phyloP scores from a whole-genome alignment of 352 stramenopile species.

The Phytophthora hybrid region DNA sequence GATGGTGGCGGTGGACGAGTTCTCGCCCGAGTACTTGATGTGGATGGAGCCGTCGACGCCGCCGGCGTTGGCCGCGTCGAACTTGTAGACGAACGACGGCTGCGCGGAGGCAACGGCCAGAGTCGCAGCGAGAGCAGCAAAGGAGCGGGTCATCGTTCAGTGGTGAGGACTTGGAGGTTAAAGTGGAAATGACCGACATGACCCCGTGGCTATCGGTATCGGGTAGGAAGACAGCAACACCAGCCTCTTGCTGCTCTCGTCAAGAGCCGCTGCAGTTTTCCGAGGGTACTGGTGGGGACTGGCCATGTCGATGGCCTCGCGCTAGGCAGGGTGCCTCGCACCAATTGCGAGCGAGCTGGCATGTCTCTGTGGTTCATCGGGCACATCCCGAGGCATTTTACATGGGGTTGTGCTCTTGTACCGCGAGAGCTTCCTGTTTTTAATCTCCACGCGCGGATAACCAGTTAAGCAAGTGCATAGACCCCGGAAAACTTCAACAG shows the following conservation, averaged over 20 bases:
- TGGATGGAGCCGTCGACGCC: slow-evolving; percentile 49
- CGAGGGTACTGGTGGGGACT: neutral
- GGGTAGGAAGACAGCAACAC: neutral
- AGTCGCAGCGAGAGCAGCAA: slow-evolving; percentile 19
- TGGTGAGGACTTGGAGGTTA: slow-evolving; percentile 5
- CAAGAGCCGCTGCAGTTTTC: neutral
- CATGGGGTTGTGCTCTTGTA: neutral
- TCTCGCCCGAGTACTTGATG: slow-evolving; percentile 45
- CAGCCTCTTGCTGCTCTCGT: neutral
- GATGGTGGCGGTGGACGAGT: slow-evolving; percentile 45
- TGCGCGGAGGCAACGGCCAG: slow-evolving; percentile 22
- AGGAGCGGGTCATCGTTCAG: slow-evolving; percentile 12
- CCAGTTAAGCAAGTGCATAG: slow-evolving; percentile 28
- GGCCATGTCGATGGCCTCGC: neutral
- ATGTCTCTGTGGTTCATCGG: slow-evolving; percentile 15
- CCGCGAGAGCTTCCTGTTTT: neutral
- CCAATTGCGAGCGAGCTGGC: slow-evolving; percentile 18
- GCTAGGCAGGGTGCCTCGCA: slow-evolving; percentile 10
- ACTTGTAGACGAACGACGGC: slow-evolving; percentile 52
- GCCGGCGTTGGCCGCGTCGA: slow-evolving; percentile 40
- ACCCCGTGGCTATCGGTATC: no score
- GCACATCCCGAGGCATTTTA: slow-evolving; percentile 1
- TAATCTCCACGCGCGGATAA: neutral
- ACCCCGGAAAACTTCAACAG: slow-evolving; percentile 12
- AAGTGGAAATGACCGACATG: slow-evolving; percentile 6